Conservation (phyloP, 352 stramenopile genomes). For the Phytopythium montanum region DNA sequence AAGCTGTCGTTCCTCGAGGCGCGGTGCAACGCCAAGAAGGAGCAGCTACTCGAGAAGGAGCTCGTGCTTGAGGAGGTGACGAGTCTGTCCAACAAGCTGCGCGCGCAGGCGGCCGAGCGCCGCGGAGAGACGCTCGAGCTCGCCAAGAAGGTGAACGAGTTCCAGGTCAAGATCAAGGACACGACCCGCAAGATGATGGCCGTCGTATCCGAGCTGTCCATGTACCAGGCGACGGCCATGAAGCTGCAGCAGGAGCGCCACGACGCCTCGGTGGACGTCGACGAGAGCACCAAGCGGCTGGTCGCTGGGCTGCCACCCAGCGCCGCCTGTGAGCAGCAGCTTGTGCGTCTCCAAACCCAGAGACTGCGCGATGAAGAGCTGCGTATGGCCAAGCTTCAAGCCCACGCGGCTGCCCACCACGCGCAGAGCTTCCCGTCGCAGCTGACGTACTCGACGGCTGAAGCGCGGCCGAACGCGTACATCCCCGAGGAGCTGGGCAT, state of each 20-base stretch:
- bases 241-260: slow-evolving; percentile 93
- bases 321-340: slow-evolving; percentile 71
- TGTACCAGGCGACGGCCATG: slow-evolving; percentile 94
- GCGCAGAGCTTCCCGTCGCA: slow-evolving; percentile 67
- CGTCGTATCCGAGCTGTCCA: slow-evolving; percentile 92
- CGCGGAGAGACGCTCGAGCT: slow-evolving; percentile 76
- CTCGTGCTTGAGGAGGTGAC: slow-evolving; percentile 93
- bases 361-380: slow-evolving; percentile 45
- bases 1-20: slow-evolving; percentile 87
- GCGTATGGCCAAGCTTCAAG: slow-evolving; percentile 39
- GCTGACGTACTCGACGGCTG: slow-evolving; percentile 85
- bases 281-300: slow-evolving; percentile 55
- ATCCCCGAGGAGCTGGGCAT: slow-evolving; percentile 92
- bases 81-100: slow-evolving; percentile 82
- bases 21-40: slow-evolving; percentile 89
- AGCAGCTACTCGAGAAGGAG: slow-evolving; percentile 93
- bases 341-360: slow-evolving; percentile 57
- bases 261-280: slow-evolving; percentile 55
- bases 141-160: slow-evolving; percentile 89
- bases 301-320: slow-evolving; percentile 72
- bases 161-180: slow-evolving; percentile 89
- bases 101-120: slow-evolving; percentile 67
- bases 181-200: slow-evolving; percentile 94
- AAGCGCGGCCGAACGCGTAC: slow-evolving; percentile 92
- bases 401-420: slow-evolving; percentile 32